Base-by-base conservation (phyloP, 768 basidiomycete genomes). In the Suillus subluteus region DNA sequence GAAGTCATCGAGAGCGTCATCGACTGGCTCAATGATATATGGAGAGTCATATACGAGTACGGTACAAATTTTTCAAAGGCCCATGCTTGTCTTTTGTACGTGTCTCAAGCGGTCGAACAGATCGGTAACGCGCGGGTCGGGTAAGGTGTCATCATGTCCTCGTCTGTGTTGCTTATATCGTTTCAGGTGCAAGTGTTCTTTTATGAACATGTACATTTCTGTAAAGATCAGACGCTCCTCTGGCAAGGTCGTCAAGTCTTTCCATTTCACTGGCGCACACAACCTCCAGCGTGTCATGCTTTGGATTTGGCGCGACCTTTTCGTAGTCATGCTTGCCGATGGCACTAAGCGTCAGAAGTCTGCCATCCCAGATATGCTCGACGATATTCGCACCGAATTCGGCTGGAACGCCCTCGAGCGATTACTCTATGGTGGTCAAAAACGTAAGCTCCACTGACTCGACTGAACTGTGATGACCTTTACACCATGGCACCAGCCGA, bases 241-340 rank as follows among this genome's bases (percentile, higher is more conserved):
- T 13, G 83, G 83, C 16, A 82, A 80, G 43, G 50, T 78, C 30
- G 72, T 88, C 70, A 88, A 84, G 69, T 76, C 79, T 0, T 88
- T 89, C 64, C 72, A 74, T 26, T 72, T 89, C 26, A 74, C 74
- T 4, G 88, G 88, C 4, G 83, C 82, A 1, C 80, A 82, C 38
- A 79, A 79, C 30, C 76, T 88, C 23, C 79, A 83, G 35, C 77
- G 75, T 16, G 78, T 84, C 48, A 66, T 86, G 7, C 74, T 89
- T 21, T 91, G 88, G 87, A 84, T 91, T 62, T 91, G 89, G 89
- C 82, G 89, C 7, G 90, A 91, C 67, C 79, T 91, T 23, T 86
- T 91, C 67, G 72, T 91, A 11, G 84, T 83, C 32, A 76, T 91
- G 74, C 81, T 87, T 9, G 82, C 83, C 0, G 76, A 70, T 66